Conservation (phyloP, 2,329 filamentous ascomycete species). For the Orbilia oligospora region DNA sequence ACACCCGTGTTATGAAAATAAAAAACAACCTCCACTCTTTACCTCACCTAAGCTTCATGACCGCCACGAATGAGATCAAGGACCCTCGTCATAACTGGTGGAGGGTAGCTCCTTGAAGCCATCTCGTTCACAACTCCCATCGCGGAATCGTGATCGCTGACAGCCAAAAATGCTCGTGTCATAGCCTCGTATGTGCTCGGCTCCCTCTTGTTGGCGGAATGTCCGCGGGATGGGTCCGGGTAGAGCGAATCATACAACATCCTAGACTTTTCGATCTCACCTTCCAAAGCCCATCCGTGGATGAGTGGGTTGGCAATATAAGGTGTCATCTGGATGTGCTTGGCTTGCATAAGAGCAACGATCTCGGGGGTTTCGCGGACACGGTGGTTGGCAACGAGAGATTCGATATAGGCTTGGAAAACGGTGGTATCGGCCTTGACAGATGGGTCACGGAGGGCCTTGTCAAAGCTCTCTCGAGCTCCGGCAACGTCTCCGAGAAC, state of each 20-base stretch:
- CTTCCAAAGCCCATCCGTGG: slow-evolving; percentile 91
- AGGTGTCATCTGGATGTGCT: slow-evolving; percentile 86
- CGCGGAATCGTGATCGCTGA: slow-evolving; percentile 82
- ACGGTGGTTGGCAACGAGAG: slow-evolving; percentile 93
- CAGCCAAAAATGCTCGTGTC: slow-evolving; percentile 90
- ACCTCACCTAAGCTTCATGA: slow-evolving; percentile 46
- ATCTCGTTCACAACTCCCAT: slow-evolving; percentile 89
- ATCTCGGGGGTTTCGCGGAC: slow-evolving; percentile 82
- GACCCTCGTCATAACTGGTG: slow-evolving; percentile 93
- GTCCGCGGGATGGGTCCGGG: not conserved
- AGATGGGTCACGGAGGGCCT: slow-evolving; percentile 77
- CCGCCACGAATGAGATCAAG: slow-evolving; percentile 82
- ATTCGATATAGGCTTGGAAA: slow-evolving; percentile 96
- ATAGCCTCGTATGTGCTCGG: slow-evolving; percentile 99
- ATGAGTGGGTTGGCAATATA: slow-evolving; percentile 99
- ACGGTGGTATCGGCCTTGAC: slow-evolving; percentile 85
- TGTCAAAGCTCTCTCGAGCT: slow-evolving; percentile 85
- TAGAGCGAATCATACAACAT: slow-evolving; percentile 82
- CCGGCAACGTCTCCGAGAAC: slow-evolving; percentile 91
- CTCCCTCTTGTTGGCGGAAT: slow-evolving; percentile 76
- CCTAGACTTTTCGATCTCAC: slow-evolving; percentile 83
- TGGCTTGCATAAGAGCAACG: slow-evolving; percentile 80
- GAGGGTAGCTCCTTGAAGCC: slow-evolving; percentile 88
- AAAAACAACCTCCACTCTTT: slow-evolving; percentile 13
- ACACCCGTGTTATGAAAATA: slow-evolving; percentile 52